phyloP scores from a whole-genome alignment of 768 basidiomycete genomes.

The Hydnum rufescens region DNA sequence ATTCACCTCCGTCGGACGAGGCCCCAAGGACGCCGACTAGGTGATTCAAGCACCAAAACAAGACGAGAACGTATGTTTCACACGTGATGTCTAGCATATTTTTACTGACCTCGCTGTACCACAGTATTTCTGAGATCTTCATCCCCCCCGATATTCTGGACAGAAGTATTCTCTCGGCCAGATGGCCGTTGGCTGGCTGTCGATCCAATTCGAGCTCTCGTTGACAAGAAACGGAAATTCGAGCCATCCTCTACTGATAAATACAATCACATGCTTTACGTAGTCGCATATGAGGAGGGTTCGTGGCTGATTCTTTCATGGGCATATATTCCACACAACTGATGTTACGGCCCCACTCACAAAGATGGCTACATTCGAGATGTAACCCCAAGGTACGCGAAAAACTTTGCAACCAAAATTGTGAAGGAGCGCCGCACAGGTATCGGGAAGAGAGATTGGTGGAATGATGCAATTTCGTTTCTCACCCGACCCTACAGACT shows the following conservation, averaged over 20 bases:
- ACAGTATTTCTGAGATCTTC: slow-evolving; percentile 7
- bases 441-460: slow-evolving; percentile 64
- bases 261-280: slow-evolving; percentile 83
- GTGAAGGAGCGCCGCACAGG: slow-evolving; percentile 58
- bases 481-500: slow-evolving; percentile 64
- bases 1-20: slow-evolving; percentile 7
- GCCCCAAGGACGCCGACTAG: slow-evolving; percentile 6
- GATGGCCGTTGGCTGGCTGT: slow-evolving; percentile 85
- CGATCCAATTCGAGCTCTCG: slow-evolving; percentile 63
- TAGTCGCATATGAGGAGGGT: slow-evolving; percentile 78
- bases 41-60: background rate
- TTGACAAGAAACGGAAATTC: slow-evolving; percentile 64
- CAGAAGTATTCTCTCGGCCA: slow-evolving; percentile 85
- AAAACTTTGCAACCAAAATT: slow-evolving; percentile 58
- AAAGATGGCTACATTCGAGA: slow-evolving; percentile 75
- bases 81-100: background rate
- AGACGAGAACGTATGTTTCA: slow-evolving; percentile 1
- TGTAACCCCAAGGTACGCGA: slow-evolving; percentile 77
- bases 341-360: background rate
- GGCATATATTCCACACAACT: background rate
- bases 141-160: slow-evolving; percentile 83
- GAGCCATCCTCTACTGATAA: slow-evolving; percentile 38
- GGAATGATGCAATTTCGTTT: slow-evolving; percentile 44
- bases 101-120: background rate
- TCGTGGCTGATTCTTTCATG: slow-evolving; percentile 8